phyloP scores from a whole-genome alignment of 495 filamentous ascomycete genomes.

The Daldinia decipiens region DNA sequence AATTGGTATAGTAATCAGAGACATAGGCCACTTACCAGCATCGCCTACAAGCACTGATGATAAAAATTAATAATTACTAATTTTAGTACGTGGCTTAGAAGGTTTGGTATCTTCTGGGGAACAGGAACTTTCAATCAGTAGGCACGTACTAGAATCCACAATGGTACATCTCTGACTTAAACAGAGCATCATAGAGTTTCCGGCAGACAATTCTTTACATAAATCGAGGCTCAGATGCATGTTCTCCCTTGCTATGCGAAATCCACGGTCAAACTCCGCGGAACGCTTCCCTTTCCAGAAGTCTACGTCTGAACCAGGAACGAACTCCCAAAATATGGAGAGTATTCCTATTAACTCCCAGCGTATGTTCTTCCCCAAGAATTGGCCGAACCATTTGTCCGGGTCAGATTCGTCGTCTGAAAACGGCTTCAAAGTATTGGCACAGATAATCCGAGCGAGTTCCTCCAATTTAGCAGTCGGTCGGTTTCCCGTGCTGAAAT shows the following conservation, averaged over 20 bases:
- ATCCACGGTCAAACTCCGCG: slow-evolving; percentile 29
- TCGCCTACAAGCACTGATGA: slow-evolving; percentile 57
- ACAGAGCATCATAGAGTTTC: slow-evolving; percentile 61
- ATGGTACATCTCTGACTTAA: slow-evolving; percentile 57
- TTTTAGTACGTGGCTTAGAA: neutral
- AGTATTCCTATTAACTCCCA: slow-evolving; percentile 70
- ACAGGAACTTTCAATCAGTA: neutral
- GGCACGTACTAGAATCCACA: slow-evolving; percentile 50
- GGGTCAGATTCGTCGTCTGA: slow-evolving; percentile 51
- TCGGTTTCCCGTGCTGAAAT: slow-evolving; percentile 19
- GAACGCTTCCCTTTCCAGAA: slow-evolving; percentile 23
- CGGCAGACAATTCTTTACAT: slow-evolving; percentile 57
- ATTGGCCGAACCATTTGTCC: slow-evolving; percentile 48
- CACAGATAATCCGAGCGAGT: slow-evolving; percentile 37
- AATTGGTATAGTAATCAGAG: neutral
- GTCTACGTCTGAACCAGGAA: slow-evolving; percentile 12
- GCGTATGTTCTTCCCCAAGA: slow-evolving; percentile 63
- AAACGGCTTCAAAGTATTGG: slow-evolving; percentile 40
- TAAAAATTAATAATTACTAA: neutral
- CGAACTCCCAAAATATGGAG: slow-evolving; percentile 57
- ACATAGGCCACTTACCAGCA: slow-evolving; percentile 54
- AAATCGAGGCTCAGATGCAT: slow-evolving; percentile 59
- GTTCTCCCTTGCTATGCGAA: slow-evolving; percentile 54
- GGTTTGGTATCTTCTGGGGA: neutral
- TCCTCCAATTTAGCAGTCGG: slow-evolving; percentile 34